phyloP scores from a whole-genome alignment of 768 basidiomycete species.

The Leucosporidium scottii region DNA sequence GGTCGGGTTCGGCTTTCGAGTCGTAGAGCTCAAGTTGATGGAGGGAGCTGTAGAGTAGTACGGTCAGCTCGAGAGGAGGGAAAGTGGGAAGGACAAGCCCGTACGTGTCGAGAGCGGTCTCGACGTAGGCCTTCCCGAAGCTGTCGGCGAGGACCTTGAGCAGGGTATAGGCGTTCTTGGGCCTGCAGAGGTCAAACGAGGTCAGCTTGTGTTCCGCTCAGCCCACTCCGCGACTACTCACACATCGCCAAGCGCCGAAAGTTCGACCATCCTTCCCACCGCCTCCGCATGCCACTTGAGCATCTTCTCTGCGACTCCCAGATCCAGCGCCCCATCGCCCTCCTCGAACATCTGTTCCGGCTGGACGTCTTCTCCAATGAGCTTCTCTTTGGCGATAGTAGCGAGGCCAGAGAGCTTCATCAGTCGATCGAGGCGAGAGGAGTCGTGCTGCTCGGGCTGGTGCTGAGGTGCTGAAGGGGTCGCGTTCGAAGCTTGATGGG shows the following conservation, averaged over 20 bases:
- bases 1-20: slow-evolving; percentile 67
- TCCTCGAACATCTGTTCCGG: slow-evolving; percentile 58
- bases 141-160: slow-evolving; percentile 79
- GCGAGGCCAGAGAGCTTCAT: slow-evolving; percentile 70
- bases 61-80: background rate
- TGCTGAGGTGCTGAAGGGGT: slow-evolving; percentile 35
- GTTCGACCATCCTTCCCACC: slow-evolving; percentile 84
- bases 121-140: slow-evolving; percentile 74
- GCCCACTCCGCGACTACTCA: slow-evolving; percentile 45
- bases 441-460: slow-evolving; percentile 23
- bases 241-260: slow-evolving; percentile 76
- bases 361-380: slow-evolving; percentile 45
- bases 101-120: slow-evolving; percentile 85
- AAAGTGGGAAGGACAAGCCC: slow-evolving; percentile 37
- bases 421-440: slow-evolving; percentile 32
- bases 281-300: slow-evolving; percentile 97
- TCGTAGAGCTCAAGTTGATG: slow-evolving; percentile 67
- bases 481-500: slow-evolving; percentile 48
- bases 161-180: slow-evolving; percentile 79
- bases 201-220: background rate
- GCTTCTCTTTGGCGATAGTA: slow-evolving; percentile 27
- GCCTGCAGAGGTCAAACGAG: slow-evolving; percentile 47
- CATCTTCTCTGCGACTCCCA: slow-evolving; percentile 79
- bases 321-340: slow-evolving; percentile 70
- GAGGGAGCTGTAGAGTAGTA: slow-evolving; percentile 52